Evolutionary conservation across 2,329 filamentous ascomycete species (phyloP), one percentile per base, ranked within the genome.

Genomic region (Sporothrix globosa): DNA sequence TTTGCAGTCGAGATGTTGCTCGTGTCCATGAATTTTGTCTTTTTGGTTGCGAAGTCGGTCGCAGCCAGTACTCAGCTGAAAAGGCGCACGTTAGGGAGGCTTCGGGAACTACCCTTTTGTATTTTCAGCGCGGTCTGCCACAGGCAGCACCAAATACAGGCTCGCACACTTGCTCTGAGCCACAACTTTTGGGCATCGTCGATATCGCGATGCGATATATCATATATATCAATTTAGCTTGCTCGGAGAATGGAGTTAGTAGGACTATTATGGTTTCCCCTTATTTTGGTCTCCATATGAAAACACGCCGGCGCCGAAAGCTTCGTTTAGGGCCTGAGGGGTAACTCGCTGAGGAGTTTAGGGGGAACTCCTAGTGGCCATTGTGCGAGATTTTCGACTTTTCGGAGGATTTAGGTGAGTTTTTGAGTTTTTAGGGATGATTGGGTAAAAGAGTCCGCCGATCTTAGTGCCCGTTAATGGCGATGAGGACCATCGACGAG

Each of bases 271-370:
- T 44, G 41, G 41, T 44, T 44, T 44, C 11, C 11, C 41, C 11
- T 17, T 54, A 24, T 54, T 24, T 54, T 11, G 52, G 53, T 19
- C 53, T 34, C 53, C 53, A 34, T 56, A 17, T 13, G 30, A 63
- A 63, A 63, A 27, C 21, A 13, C 58, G 39, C 41, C 58, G 39
- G 58, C 56, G 56, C 58, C 58, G 58, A 63, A 46, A 46, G 58
- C 58, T 63, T 63, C 41, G 44, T 46, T 63, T 27, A 27, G 39
- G 58, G 56, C 21, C 39, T 44, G 39, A 34, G 41, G 41, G 39
- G 56, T 13, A 34, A 27, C 24, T 39, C 34, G n/a, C 58, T 44
- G 58, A 39, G 58, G 58, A 61, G 41, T 34, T 34, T 58, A n/a
- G 54, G 54, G 27, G 11, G 41, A 13, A 0, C 3, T 3, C 14